Percentiles rank a stretch among this genome's conserved stretches.
Evolutionary conservation across 2,329 filamentous ascomycete genomes (phyloP).

Genomic region (Cadophora luteo-olivacea): DNA sequence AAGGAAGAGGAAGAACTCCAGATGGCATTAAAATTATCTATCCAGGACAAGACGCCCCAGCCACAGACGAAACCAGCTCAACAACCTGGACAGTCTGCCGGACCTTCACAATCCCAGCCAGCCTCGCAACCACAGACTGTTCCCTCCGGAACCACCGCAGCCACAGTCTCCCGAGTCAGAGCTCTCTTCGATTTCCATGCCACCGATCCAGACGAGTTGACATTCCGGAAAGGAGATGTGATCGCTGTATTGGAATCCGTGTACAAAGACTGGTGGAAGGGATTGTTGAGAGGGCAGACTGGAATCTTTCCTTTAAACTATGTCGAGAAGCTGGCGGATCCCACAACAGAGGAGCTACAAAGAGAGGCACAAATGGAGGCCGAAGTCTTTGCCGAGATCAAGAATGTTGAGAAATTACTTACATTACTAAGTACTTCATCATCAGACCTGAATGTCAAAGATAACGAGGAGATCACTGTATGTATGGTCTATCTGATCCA

Average conservation of each 20-base stretch:
- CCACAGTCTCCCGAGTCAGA: slow-evolving; percentile 92
- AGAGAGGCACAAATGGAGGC: slow-evolving; percentile 95
- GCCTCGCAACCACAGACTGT: slow-evolving; percentile 59
- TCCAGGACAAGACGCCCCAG: slow-evolving; percentile 82
- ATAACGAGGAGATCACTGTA: slow-evolving; percentile 96
- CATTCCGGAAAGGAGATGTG: slow-evolving; percentile 95
- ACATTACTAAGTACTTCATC: slow-evolving; percentile 90
- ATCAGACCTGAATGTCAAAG: slow-evolving; percentile 79
- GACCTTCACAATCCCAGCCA: slow-evolving; percentile 49
- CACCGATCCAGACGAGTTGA: slow-evolving; percentile 90
- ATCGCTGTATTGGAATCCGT: slow-evolving; percentile 98
- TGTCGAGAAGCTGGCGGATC: slow-evolving; percentile 95
- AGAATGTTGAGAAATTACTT: slow-evolving; percentile 81
- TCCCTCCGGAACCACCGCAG: slow-evolving; percentile 87
- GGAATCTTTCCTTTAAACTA: slow-evolving; percentile 99
- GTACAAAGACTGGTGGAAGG: slow-evolving; percentile 99
- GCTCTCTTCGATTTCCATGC: slow-evolving; percentile 95
- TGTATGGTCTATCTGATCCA: slow-evolving; percentile 37
- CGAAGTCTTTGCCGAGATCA: slow-evolving; percentile 78
- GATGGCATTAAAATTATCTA: slow-evolving; percentile 90
- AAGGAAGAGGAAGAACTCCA: slow-evolving; percentile 98
- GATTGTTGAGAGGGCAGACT: slow-evolving; percentile 89
- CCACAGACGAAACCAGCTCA: slow-evolving; percentile 50
- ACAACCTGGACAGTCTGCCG: slow-evolving; percentile 46
- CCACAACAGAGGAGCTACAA: slow-evolving; percentile 91